Evolutionary conservation across 345 rosid species (phyloP), one percentile per base, ranked within the genome.

Genomic region (Euphorbia tirucalli): DNA sequence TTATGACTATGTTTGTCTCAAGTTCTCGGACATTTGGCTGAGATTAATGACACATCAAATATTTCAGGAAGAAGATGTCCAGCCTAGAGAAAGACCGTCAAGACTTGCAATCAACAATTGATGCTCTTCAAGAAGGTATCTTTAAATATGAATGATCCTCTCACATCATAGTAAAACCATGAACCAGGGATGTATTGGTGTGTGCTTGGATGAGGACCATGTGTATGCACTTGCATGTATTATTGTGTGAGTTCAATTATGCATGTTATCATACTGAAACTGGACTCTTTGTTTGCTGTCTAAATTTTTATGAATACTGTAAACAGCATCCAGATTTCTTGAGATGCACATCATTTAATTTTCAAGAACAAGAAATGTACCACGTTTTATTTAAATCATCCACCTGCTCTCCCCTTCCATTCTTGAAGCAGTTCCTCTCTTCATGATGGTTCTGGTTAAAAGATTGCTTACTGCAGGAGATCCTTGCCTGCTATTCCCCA

Each of bases 121-220:
- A 84, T 80, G 93, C 96, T 76, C 91, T 96, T 55, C 91, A 91
- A 81, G 99, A 96, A 85, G 99, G 99, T 91, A 72, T 66, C 68
- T 71, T 31, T 72, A 46, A 59, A 21, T 59, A 14, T 50, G 7
- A 50, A 35, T 21, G 48, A 6, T 31, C 18, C 9, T 64, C 27
- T 65, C 19, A 2, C 44, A n/a, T 0, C 50, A 3, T 14, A 25
- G 28, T 28, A 44, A 14, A 61, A 31, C 41, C 44, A 32, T 32
- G 48, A 62, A 62, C 66, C 43, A 21, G 27, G 11, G 28, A 24
- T 6, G 1, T 9, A 5, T 37, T 9, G 49, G 11, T n/a, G 66
- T n/a, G 18, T 37, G 64, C 18, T 13, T 27, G 14, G 65, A 32
- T 7, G 25, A 19, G 57, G 24, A 22, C 7, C 35, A 27, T 58